phyloP scores from a whole-genome alignment of 306 rosid species.

The Pyrus betulifolia region DNA sequence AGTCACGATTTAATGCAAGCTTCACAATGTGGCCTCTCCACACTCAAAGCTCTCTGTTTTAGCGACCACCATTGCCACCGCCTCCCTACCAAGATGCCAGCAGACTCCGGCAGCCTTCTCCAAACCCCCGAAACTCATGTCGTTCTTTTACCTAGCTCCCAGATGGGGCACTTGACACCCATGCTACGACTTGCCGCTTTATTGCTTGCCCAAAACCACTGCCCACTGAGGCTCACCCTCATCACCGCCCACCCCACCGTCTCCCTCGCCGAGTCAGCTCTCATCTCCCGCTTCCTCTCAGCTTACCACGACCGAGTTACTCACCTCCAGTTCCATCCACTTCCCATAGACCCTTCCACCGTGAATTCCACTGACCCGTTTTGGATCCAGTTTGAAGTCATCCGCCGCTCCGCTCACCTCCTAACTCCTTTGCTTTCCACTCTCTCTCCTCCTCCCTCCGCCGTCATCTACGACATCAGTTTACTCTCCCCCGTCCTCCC shows the following conservation, averaged over 20 bases:
- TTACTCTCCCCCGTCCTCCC: constrained; percentile 31
- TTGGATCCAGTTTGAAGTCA: constrained; percentile 23
- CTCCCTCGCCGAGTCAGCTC: constrained; percentile 36
- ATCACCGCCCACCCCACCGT: constrained; percentile 37
- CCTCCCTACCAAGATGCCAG: background rate
- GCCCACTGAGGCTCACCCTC: constrained; percentile 38
- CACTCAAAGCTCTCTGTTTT: background rate
- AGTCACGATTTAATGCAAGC: background rate
- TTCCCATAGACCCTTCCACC: constrained; percentile 7
- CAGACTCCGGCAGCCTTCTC: background rate
- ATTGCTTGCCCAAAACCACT: constrained; percentile 29
- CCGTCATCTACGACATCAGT: constrained; percentile 31
- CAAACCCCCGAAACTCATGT: constrained; percentile 20
- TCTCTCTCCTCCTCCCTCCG: constrained; percentile 39
- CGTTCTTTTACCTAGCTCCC: constrained; percentile 47
- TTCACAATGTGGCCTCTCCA: background rate
- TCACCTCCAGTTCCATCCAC: constrained; percentile 9
- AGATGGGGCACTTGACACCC: constrained; percentile 54
- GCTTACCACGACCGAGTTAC: constrained; percentile 29
- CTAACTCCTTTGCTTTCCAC: constrained; percentile 33
- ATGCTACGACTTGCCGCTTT: constrained; percentile 34
- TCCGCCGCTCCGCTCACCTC: constrained; percentile 39
- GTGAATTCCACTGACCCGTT: constrained; percentile 37
- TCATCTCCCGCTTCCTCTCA: constrained; percentile 37
- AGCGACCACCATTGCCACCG: background rate